Evolutionary conservation across 805 yeast genomes (phyloP).

Genomic region (Torulaspora franciscae): DNA sequence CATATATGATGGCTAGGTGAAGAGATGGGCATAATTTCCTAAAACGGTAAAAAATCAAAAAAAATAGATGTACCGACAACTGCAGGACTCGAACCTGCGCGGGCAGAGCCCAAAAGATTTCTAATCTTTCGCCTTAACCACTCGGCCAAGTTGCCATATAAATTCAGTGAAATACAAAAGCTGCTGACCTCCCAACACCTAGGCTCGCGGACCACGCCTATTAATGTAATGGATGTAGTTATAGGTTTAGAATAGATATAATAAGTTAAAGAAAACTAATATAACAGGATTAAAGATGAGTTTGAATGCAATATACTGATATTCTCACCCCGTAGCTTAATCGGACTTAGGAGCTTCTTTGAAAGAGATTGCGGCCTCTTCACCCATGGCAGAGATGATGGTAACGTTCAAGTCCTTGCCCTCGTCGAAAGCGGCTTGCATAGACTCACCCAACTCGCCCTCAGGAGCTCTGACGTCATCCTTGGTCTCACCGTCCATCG

Average conservation of each 20-base stretch:
- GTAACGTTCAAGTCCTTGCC: conserved; percentile 98
- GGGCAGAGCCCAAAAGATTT: conserved; percentile 56
- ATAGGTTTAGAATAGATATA: conserved; percentile 1
- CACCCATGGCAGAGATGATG: conserved; percentile 97
- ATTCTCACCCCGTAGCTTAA: conserved; percentile 15
- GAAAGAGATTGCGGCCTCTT: conserved; percentile 97
- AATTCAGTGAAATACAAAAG: neutral
- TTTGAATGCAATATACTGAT: conserved; percentile 1
- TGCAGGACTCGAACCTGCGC: conserved; percentile 71
- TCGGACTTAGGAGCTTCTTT: conserved; percentile 91
- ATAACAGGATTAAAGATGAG: conserved; percentile 7
- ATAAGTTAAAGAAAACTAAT: conserved; percentile 9
- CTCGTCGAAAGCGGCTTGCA: conserved; percentile 91
- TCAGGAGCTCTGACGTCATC: conserved; percentile 98
- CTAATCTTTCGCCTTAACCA: conserved; percentile 64
- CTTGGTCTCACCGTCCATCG: conserved; percentile 96
- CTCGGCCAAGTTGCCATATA: conserved; percentile 52
- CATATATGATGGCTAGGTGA: neutral
- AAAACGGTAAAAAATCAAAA: conserved; percentile 13
- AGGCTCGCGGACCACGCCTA: too few relatives aligned
- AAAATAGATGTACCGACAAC: conserved; percentile 48
- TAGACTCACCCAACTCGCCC: conserved; percentile 91
- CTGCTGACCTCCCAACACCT: neutral
- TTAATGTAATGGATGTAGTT: neutral
- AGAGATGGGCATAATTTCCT: conserved; percentile 1